Evolutionary conservation across 2,329 filamentous ascomycete species (phyloP).

Genomic region (Fusarium brachygibbosum): DNA sequence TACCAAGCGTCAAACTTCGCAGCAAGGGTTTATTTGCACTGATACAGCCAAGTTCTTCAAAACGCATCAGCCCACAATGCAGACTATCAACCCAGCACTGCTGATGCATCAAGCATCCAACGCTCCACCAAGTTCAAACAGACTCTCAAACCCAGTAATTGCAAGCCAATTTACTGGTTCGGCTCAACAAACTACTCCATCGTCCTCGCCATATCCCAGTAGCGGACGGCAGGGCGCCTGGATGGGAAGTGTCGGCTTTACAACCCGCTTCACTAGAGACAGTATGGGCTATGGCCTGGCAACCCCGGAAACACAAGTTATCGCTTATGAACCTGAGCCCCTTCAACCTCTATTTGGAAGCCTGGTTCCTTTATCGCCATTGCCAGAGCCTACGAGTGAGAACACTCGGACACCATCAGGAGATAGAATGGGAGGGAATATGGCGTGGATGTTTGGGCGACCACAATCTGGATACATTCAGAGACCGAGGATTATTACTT

Average conservation of each 20-base stretch:
- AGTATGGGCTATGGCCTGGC: conserved; percentile 19
- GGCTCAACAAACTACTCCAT: not conserved
- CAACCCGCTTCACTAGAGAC: conserved; percentile 24
- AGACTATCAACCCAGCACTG: conserved; percentile 24
- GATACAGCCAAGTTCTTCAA: not conserved
- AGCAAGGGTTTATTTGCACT: rapidly evolving
- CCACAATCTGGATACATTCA: conserved; percentile 3
- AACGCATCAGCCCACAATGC: not conserved
- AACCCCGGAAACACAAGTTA: not conserved
- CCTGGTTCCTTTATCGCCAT: not conserved
- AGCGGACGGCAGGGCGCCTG: conserved; percentile 4
- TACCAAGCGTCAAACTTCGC: not conserved
- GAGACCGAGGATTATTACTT: not conserved
- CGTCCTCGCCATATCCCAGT: conserved; percentile 5
- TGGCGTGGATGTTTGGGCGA: not conserved
- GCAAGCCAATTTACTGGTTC: rapidly evolving
- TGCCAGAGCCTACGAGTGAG: not conserved
- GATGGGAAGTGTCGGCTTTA: conserved; percentile 43
- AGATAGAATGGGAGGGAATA: not conserved
- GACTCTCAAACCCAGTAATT: not conserved
- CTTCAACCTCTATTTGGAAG: conserved; percentile 39
- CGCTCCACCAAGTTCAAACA: not conserved
- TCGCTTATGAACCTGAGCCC: conserved; percentile 25
- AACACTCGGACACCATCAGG: not conserved
- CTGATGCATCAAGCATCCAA: not conserved